Base-by-base conservation (phyloP, 2,329 filamentous ascomycete genomes). In the Juglanconis sp. region DNA sequence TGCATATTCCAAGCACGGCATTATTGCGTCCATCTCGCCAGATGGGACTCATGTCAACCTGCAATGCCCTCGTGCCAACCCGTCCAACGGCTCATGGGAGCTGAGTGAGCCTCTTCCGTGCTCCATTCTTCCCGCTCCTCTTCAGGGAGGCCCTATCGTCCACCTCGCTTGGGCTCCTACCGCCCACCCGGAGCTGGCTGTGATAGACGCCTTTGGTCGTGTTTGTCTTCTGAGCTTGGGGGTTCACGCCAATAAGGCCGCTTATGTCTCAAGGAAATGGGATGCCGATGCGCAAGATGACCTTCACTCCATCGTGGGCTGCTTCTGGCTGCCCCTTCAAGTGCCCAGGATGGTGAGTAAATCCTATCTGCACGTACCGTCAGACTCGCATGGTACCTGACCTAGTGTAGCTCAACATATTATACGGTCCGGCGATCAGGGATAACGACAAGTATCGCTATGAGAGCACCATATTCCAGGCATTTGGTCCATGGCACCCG, bases 1-100 rank as follows among this genome's bases (percentile, higher is more conserved):
- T 57, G 87, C 90, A 35, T 98, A 94, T 93, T 96, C 94, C 10
- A 92, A 88, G 68, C 84, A 87, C 63, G 94, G 94, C 48, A 92
- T 88, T 62, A 91, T 98, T 66, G 93, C 93, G 34, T 89, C 88
- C 57, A 89, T 98, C 65, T 84, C 87, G 24, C 77, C 84, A 15
- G 89, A 93, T 73, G 89, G 90, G 34, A 82, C 82, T 52, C 81
- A 80, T 13, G 77, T 97, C 56, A 86, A 90, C 69, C 80, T 96
- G 50, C 86, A 88, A 61, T 88, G 91, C 70, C 80, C 96, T 54
- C 82, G 85, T 38, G 87, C 89, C 68, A 81, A 87, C 65, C 82
- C 87, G 1, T 81, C 86, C 11, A 83, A 89, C 73, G 91, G 88
- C 2, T 81, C 80, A 46, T 97, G 93, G 92, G 81, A 81, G 6